phyloP scores from a whole-genome alignment of 192 early-diverging fungal genomes.

The Gamsiella multidivaricata region DNA sequence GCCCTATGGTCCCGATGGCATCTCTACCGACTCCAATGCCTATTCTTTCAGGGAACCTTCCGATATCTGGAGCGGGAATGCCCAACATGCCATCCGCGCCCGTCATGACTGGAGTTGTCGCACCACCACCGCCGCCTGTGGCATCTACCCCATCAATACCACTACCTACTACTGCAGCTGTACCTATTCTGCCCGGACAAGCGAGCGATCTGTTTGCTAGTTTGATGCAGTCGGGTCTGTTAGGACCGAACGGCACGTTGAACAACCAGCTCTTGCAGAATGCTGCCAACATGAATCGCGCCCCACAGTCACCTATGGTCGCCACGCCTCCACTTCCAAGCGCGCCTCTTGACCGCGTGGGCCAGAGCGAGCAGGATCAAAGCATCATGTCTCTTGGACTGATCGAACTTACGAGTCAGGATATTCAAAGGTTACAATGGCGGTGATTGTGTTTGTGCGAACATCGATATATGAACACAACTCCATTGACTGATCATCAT shows the following conservation, averaged over 20 bases:
- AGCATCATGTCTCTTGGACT: conserved; percentile 42
- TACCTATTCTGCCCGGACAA: conserved; percentile 3
- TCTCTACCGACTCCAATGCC: conserved; percentile 9
- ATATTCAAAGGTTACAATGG: conserved; percentile 62
- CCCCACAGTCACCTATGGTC: conserved; percentile 19
- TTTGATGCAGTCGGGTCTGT: conserved; percentile 41
- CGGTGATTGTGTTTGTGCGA: background rate
- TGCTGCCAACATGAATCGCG: conserved; percentile 16
- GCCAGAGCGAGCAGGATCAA: conserved; percentile 34
- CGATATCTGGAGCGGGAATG: conserved; percentile 2
- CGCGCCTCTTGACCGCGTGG: conserved; percentile 1
- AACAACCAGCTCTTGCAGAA: conserved; percentile 34
- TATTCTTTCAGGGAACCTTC: background rate
- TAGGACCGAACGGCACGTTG: conserved; percentile 36
- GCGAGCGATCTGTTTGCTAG: conserved; percentile 41
- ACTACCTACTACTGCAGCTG: background rate
- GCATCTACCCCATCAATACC: background rate
- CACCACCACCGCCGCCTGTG: conserved; percentile 15
- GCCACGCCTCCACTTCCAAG: background rate
- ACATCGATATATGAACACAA: background rate
- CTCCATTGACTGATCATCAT: background rate
- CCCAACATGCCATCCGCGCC: no score
- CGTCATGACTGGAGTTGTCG: no score
- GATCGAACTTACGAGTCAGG: conserved; percentile 63
- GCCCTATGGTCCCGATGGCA: conserved; percentile 7